These are phyloP conservation scores for Mycena citricolor DNA, from an alignment of 1,284 basidiomycete genomes.

Conservation along the genomic window DNA sequence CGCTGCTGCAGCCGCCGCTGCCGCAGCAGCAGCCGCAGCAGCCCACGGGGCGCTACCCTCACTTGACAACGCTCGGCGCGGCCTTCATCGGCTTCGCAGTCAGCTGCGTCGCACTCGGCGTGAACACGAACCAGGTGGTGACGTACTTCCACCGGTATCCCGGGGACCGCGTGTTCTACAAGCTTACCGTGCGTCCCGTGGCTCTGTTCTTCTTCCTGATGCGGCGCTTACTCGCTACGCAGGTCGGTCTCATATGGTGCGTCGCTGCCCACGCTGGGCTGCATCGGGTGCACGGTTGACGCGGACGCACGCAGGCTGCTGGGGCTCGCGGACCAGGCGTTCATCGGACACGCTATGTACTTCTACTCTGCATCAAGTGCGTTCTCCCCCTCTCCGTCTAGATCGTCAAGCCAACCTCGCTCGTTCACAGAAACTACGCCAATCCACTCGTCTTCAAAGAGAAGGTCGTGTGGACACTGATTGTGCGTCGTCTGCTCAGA, in stretches of 20 bases:
- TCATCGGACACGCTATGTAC: constrained; percentile 59
- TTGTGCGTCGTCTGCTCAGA: constrained; percentile 36
- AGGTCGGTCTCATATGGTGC: constrained; percentile 50
- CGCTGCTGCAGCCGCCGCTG: no score
- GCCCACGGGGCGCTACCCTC: no score
- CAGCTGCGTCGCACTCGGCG: constrained; percentile 49
- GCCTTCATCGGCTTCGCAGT: constrained; percentile 56
- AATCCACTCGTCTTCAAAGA: constrained; percentile 37
- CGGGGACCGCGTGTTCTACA: constrained; percentile 52
- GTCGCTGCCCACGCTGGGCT: constrained; percentile 14
- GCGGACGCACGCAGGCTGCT: constrained; percentile 39
- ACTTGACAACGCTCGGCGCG: constrained; percentile 66
- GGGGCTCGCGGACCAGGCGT: constrained; percentile 50
- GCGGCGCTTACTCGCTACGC: not conserved
- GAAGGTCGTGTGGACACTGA: constrained; percentile 45
- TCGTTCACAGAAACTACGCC: constrained; percentile 43
- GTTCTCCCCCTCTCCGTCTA: constrained; percentile 21
- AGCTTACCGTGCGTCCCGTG: constrained; percentile 46
- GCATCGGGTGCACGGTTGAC: constrained; percentile 3
- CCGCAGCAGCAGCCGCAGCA: no score
- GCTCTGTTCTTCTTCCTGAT: not conserved
- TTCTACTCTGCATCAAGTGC: constrained; percentile 50
- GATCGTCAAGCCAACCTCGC: not conserved
- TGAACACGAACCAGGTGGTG: constrained; percentile 52
- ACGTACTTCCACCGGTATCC: constrained; percentile 58